Evolutionary conservation across 2,329 filamentous ascomycete genomes (phyloP).

Genomic region (Fusarium sp.): DNA sequence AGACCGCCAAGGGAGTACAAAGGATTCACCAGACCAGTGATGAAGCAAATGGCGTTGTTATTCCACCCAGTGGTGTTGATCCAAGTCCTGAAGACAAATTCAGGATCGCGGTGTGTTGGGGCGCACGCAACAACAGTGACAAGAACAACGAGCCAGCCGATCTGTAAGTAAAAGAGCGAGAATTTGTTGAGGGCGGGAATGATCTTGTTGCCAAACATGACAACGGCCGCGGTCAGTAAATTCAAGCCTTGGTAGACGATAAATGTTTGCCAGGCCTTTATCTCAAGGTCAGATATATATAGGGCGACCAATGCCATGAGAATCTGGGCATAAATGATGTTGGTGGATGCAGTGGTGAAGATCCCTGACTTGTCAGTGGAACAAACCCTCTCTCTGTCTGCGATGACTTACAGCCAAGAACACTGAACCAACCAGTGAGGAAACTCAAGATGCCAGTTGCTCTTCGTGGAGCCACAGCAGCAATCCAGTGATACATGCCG

Average conservation of each 20-base stretch:
- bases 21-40: background rate
- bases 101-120: background rate
- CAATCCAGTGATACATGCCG: constrained; percentile 18
- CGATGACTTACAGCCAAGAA: background rate
- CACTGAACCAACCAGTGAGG: constrained; percentile 6
- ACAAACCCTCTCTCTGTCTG: fast-evolving
- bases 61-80: constrained; percentile 7
- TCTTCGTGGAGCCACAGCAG: background rate
- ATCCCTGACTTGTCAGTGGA: background rate
- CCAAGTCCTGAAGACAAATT: constrained; percentile 13
- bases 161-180: background rate
- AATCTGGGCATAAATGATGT: background rate
- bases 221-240: background rate
- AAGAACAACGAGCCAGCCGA: background rate
- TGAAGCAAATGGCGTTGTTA: background rate
- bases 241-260: constrained; percentile 5
- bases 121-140: background rate
- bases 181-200: background rate
- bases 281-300: background rate
- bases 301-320: background rate
- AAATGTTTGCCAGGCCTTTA: constrained; percentile 1
- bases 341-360: constrained; percentile 7
- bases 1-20: background rate
- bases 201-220: background rate
- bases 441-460: background rate